Evolutionary conservation across 73 alveolate species (phyloP), one percentile per base, ranked within the genome.

Genomic region (Tetrahymena elliotti): DNA sequence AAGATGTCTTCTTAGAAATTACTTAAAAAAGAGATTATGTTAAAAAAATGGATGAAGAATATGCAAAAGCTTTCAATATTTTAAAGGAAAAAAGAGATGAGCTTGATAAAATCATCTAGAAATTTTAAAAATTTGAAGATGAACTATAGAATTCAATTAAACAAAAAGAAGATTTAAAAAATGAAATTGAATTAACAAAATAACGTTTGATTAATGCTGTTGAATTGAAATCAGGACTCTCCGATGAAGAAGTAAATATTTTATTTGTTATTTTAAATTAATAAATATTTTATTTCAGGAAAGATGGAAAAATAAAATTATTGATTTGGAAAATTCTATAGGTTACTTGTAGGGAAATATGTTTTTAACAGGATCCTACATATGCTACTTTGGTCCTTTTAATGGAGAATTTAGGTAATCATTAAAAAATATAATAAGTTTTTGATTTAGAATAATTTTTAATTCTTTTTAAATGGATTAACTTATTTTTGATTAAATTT

Each of bases 361-460:
- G 83, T 96, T 98, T 54, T 94, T 98, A 15, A 97, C 99, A 33
- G 97, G 99, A 54, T 98, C 99, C 36, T 96, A 97, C 20, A 98
- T 98, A 31, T 97, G 99, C 35, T 98, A 98, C 95, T 96, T 96
- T 93, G 99, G 99, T 12, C 99, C 99, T 47, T 98, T 98, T 84
- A 98, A 98, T 27, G 99, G 98, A 84, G 97, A 95, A 68, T 98
- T 96, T 96, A 97, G 99, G 94, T 96, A 98, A 53, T 96, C 94
- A 93, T 95, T 68, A n/a, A n/a, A n/a, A n/a, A n/a, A n/a, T n/a
- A n/a, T n/a, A n/a, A n/a, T n/a, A n/a, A n/a, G n/a, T n/a, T n/a
- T n/a, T n/a, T n/a, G n/a, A n/a, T n/a, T n/a, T n/a, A n/a, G n/a
- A n/a, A n/a, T n/a, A n/a, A n/a, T n/a, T n/a, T n/a, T n/a, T n/a